Base-by-base conservation (phyloP, 2,329 filamentous ascomycete genomes). In the Botrytis pseudocinerea region DNA sequence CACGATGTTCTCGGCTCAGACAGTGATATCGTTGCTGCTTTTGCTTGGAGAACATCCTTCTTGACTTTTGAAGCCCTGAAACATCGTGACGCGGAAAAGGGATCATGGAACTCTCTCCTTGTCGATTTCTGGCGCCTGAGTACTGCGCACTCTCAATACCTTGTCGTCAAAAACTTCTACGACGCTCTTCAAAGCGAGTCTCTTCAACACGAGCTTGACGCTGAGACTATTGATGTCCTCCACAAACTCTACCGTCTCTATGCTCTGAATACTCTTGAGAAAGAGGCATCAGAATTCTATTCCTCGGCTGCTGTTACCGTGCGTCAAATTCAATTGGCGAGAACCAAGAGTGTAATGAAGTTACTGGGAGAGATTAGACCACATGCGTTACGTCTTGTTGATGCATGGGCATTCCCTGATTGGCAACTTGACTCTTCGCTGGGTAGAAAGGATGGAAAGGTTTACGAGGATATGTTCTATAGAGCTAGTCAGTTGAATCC, bases 131-230 rank as follows among this genome's bases (percentile, higher is more conserved):
- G 91, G 87, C 90, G 91, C 61, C 87, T 94, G 9, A 90, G 87
- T 73, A 93, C 91, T 9, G 92, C 92, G 0, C 91, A 93, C 80
- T 91, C 90, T 0, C 91, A 94, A 82, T 94, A 93, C 82, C 87
- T 93, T 77, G 87, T 94, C 0, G 91, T 94, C 76, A 93, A 92
- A 85, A 92, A 90, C 84, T 94, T 94, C 84, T 93, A 96, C 83
- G 85, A 89, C 6, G 85, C 88, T 2, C 88, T 95, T 32, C 88
- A 90, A 54, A 85, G 85, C 8, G 83, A 86, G 10, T 79, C 85
- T 12, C 85, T 88, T 18, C 82, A 82, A n/a, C 81, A 84, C 20
- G 84, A 87, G 25, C 83, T 93, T 44, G 88, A 91, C 79, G 78
- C 84, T 0, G 85, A 86, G 72, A 92, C 90, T 0, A 82, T 87